Evolutionary conservation across 495 filamentous ascomycete genomes (phyloP).

Genomic region (Annulohypoxylon stygium): DNA sequence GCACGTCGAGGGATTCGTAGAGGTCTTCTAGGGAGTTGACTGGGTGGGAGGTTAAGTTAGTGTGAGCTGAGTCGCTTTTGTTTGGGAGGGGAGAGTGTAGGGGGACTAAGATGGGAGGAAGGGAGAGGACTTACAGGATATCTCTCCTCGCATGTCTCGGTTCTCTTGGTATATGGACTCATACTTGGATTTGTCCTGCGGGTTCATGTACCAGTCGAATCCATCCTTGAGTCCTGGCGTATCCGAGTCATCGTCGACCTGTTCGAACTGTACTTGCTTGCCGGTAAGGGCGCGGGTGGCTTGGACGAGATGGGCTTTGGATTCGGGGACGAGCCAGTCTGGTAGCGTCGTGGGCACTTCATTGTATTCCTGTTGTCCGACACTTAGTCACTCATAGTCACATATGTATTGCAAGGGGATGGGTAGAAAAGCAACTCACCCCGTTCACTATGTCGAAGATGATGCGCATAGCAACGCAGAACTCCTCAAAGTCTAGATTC

Average conservation of each 20-base stretch:
- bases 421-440: constrained; percentile 63
- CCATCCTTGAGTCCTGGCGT: constrained; percentile 88
- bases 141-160: constrained; percentile 84
- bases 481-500: constrained; percentile 98
- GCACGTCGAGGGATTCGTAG: constrained; percentile 92
- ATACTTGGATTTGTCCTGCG: constrained; percentile 89
- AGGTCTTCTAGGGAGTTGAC: constrained; percentile 85
- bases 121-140: constrained; percentile 73
- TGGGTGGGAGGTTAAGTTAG: constrained; percentile 51
- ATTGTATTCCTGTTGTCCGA: constrained; percentile 76
- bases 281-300: constrained; percentile 84
- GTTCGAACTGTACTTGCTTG: constrained; percentile 82
- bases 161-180: constrained; percentile 95
- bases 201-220: constrained; percentile 99
- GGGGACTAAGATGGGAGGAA: background rate
- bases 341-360: constrained; percentile 87
- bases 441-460: constrained; percentile 98
- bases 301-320: constrained; percentile 94
- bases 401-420: background rate
- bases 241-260: constrained; percentile 80
- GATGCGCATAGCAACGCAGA: constrained; percentile 97
- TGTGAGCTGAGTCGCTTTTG: background rate
- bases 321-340: constrained; percentile 96
- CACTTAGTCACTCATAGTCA: constrained; percentile 21
- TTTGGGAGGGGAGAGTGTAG: background rate